Conservation (phyloP, 1,284 basidiomycete genomes). For the Sporisorium reilianum region DNA sequence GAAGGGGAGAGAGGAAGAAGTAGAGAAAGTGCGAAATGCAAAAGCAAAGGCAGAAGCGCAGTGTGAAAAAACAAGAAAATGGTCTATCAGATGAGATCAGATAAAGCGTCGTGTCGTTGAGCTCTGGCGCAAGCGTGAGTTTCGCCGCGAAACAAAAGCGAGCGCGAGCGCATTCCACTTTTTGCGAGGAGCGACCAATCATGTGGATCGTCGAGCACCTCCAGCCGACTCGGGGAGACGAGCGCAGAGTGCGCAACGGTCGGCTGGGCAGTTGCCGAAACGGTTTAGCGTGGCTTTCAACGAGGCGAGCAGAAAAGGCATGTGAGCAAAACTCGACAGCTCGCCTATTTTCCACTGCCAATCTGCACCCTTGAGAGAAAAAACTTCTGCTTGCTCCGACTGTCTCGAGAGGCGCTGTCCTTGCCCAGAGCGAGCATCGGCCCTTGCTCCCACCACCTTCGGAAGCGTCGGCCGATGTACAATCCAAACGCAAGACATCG, state of each 20-base stretch:
- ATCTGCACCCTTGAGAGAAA: no score
- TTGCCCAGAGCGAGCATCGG: not conserved
- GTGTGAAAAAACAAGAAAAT: slow-evolving; percentile 1
- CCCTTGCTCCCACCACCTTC: not conserved
- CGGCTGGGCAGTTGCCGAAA: slow-evolving; percentile 4
- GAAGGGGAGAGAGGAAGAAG: not conserved
- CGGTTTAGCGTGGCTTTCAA: not conserved
- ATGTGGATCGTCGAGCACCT: not conserved
- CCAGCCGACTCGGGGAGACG: not conserved
- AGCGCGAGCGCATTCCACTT: no score
- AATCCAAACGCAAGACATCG: no score
- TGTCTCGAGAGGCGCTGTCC: no score
- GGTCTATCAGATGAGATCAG: slow-evolving; percentile 7
- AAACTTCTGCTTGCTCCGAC: not conserved
- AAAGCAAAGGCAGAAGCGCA: not conserved
- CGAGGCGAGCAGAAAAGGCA: not conserved
- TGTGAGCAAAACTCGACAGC: slow-evolving; percentile 14
- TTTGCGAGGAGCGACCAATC: not conserved
- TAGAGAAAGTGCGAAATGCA: not conserved
- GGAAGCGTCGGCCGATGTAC: not conserved
- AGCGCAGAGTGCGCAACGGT: no score
- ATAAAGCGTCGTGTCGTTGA: no score
- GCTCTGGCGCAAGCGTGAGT: not conserved
- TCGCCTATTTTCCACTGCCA: slow-evolving; percentile 1
- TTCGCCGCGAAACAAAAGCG: not conserved